phyloP scores from a whole-genome alignment of 208 protist genomes.

The Wallacemonas rigidus region DNA sequence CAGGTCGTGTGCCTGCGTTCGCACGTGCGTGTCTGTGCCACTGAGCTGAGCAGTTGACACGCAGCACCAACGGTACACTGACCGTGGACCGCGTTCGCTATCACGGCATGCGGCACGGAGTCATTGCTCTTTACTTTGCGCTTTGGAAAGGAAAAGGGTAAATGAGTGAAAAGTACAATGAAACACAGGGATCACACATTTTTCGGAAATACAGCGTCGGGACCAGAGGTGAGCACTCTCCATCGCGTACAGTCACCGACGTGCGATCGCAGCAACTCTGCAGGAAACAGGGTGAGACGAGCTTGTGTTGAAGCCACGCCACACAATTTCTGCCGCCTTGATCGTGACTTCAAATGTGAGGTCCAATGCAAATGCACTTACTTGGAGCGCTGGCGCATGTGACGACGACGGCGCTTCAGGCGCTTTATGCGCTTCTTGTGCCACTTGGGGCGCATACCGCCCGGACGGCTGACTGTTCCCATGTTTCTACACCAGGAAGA shows the following conservation, averaged over 20 bases:
- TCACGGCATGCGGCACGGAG: too few relatives aligned
- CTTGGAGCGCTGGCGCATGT: conserved; percentile 91
- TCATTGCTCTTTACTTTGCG: neutral
- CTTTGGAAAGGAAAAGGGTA: conserved; percentile 1
- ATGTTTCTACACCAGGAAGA: conserved; percentile 30
- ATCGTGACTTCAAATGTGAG: neutral
- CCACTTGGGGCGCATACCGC: conserved; percentile 92
- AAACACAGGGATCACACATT: neutral
- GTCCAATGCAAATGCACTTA: conserved; percentile 35
- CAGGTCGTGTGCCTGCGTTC: too few relatives aligned
- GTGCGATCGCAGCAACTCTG: too few relatives aligned
- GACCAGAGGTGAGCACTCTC: too few relatives aligned
- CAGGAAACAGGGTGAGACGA: too few relatives aligned
- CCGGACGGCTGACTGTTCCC: conserved; percentile 84
- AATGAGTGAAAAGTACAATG: conserved; percentile 14
- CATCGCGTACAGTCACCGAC: too few relatives aligned
- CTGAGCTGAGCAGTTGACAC: too few relatives aligned
- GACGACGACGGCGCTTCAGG: conserved; percentile 85
- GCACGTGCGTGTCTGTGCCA: too few relatives aligned
- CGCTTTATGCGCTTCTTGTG: conserved; percentile 94
- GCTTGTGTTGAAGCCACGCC: too few relatives aligned
- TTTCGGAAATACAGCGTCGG: too few relatives aligned
- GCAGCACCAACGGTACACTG: too few relatives aligned
- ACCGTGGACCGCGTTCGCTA: too few relatives aligned
- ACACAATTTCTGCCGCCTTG: neutral